A percentile compares a stretch with the other conserved stretches of the same genome.
phyloP scores from a whole-genome alignment of 805 yeast genomes.

The Kazachstania psychrophila region DNA sequence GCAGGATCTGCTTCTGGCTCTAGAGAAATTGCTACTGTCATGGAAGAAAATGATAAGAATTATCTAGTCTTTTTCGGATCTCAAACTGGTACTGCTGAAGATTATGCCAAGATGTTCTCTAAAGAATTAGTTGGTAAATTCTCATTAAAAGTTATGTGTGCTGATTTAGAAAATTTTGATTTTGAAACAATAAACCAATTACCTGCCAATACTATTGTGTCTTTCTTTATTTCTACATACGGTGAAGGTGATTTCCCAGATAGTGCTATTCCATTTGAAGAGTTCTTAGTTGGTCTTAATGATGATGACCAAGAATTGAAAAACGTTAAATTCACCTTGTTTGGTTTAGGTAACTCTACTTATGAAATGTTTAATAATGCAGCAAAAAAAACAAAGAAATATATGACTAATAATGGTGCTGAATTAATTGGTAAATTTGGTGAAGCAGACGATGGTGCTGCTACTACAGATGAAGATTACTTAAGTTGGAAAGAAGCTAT shows the following conservation, averaged over 20 bases:
- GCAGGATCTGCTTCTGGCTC: constrained; percentile 33
- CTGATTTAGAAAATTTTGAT: constrained; percentile 84
- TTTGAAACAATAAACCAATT: constrained; percentile 64
- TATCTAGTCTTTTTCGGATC: constrained; percentile 82
- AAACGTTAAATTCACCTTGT: constrained; percentile 59
- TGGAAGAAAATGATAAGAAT: constrained; percentile 57
- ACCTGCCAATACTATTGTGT: constrained; percentile 45
- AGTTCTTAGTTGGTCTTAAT: constrained; percentile 39
- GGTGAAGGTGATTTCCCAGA: constrained; percentile 99
- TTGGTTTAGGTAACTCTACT: constrained; percentile 92
- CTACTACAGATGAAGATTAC: constrained; percentile 91
- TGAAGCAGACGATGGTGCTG: constrained; percentile 91
- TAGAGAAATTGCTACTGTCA: constrained; percentile 49
- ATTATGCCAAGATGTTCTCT: constrained; percentile 81
- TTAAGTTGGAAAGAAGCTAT: constrained; percentile 83
- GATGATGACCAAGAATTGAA: constrained; percentile 40
- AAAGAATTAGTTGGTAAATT: constrained; percentile 80
- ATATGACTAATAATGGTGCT: constrained; percentile 55
- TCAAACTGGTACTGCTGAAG: constrained; percentile 98
- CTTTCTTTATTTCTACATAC: constrained; percentile 82
- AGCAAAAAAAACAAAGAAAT: constrained; percentile 50
- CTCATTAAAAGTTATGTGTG: constrained; percentile 74
- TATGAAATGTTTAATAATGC: constrained; percentile 86
- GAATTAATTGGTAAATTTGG: constrained; percentile 64
- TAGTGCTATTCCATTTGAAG: constrained; percentile 71